These are phyloP conservation scores for Trichosanthes cucumerina DNA, from an alignment of 306 rosid species.

Conservation along the genomic window DNA sequence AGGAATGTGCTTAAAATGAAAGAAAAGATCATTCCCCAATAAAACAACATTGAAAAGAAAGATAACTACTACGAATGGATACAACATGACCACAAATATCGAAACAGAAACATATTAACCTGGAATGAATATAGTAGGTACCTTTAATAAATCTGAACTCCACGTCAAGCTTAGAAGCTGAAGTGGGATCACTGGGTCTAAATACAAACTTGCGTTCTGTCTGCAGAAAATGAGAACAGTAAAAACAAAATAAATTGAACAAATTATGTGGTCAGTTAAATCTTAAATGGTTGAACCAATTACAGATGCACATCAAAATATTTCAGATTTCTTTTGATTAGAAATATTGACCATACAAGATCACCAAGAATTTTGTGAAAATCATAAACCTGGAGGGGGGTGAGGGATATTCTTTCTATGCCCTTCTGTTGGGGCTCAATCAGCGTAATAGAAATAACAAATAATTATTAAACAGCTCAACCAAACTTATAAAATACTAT, in stretches of 20 bases:
- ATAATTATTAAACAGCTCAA: neutral
- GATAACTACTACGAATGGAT: neutral
- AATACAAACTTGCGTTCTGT: conserved; percentile 42
- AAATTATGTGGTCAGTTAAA: neutral
- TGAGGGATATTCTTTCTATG: neutral
- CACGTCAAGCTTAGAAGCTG: conserved; percentile 48
- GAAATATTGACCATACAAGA: neutral
- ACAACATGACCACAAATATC: neutral
- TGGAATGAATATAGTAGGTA: conserved; percentile 10
- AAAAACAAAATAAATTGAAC: neutral
- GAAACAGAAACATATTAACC: neutral
- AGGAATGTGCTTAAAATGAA: neutral
- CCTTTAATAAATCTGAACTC: conserved; percentile 48
- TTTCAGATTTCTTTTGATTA: neutral
- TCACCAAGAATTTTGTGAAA: neutral
- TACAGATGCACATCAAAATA: neutral
- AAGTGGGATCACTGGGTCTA: conserved; percentile 63
- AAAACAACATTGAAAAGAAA: neutral
- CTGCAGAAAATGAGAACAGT: conserved; percentile 26
- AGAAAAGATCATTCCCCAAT: neutral
- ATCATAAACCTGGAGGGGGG: neutral
- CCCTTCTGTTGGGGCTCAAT: neutral
- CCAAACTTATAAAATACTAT: neutral
- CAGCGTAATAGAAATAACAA: neutral
- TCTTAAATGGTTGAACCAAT: neutral